Percentiles rank a stretch among this genome's conserved stretches.
These are phyloP conservation scores for Entelexis sorbosivorans DNA, from an alignment of 1,139 yeast genomes.

Conservation along the genomic window DNA sequence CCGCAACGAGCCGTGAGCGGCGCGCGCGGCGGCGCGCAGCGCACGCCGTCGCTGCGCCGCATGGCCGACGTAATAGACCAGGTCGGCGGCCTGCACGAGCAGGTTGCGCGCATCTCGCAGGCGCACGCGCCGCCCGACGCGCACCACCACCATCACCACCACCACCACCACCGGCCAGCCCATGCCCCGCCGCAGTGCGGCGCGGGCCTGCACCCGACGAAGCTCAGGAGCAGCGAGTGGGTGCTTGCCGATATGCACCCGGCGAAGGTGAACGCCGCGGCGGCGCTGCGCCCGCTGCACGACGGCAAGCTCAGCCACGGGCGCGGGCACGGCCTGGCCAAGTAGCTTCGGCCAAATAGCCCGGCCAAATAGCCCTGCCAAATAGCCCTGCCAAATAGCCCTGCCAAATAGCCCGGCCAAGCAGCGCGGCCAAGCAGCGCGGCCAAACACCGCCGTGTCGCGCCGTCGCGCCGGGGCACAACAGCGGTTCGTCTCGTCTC, in stretches of 20 bases:
- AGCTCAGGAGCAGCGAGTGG: slow-evolving; percentile 6
- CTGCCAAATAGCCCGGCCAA: not conserved
- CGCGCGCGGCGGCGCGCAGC: not conserved
- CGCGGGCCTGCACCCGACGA: slow-evolving; percentile 1
- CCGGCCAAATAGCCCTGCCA: not conserved
- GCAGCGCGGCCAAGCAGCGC: too few relatives aligned
- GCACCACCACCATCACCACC: too few relatives aligned
- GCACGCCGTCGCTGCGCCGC: not conserved
- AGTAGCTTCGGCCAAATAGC: not conserved
- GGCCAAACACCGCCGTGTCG: too few relatives aligned
- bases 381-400: not conserved
- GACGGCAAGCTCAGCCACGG: slow-evolving; percentile 5
- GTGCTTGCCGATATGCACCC: not conserved
- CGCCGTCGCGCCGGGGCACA: too few relatives aligned
- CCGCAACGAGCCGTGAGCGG: not conserved
- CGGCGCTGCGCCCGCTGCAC: not conserved
- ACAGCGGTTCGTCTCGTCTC: too few relatives aligned
- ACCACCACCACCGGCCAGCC: not conserved
- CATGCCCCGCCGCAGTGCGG: not conserved
- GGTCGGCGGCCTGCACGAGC: slow-evolving; percentile 3
- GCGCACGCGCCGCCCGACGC: not conserved
- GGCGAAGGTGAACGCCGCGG: not conserved
- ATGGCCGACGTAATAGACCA: not conserved
- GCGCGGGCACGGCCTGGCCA: not conserved
- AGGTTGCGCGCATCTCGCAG: not conserved